Evolutionary conservation across 345 rosid species (phyloP).

Genomic region (Bretschneidera sinensis): DNA sequence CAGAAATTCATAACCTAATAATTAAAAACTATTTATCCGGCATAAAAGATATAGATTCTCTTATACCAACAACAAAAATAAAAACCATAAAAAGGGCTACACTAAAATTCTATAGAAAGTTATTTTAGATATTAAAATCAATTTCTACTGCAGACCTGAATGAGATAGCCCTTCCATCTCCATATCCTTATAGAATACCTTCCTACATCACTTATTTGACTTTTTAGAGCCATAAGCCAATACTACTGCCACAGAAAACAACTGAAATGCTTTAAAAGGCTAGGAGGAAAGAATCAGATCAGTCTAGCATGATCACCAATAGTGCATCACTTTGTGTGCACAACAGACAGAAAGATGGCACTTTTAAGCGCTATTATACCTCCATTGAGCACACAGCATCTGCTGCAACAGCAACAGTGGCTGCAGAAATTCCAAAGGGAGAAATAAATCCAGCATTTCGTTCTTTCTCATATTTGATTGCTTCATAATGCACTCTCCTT

Average conservation of each 20-base stretch:
- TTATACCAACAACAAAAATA: neutral
- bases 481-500: constrained; percentile 72
- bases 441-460: constrained; percentile 82
- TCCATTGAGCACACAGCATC: constrained; percentile 76
- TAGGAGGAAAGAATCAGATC: neutral
- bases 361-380: constrained; percentile 34
- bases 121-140: constrained; percentile 1
- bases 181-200: constrained; percentile 42
- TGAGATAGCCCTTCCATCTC: constrained; percentile 80
- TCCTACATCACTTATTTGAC: constrained; percentile 31
- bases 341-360: neutral
- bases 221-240: constrained; percentile 57
- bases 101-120: no score
- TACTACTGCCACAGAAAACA: constrained; percentile 63
- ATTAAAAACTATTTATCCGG: neutral
- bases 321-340: neutral
- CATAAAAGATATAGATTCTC: constrained; percentile 16
- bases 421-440: constrained; percentile 80
- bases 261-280: constrained; percentile 13
- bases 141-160: constrained; percentile 55
- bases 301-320: neutral
- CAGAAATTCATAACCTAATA: constrained; percentile 2
- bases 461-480: constrained; percentile 76
- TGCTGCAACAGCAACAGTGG: constrained; percentile 61
- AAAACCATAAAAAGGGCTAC: neutral